Evolutionary conservation across 2,329 filamentous ascomycete genomes (phyloP).

Genomic region (Metarhizium rileyi): DNA sequence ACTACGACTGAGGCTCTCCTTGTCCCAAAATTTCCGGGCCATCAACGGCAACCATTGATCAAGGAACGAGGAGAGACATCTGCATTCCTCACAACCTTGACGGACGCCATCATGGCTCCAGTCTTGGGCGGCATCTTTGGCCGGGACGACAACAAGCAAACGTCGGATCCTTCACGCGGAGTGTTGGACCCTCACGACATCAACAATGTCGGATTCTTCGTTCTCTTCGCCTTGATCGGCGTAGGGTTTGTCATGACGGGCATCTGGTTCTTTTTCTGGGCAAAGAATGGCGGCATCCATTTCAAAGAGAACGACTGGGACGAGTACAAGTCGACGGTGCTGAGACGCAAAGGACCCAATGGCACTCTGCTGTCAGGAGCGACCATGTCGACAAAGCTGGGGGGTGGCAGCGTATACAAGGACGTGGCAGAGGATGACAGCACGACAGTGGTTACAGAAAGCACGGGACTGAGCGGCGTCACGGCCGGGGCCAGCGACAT

Average conservation of each 20-base stretch:
- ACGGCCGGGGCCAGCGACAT: constrained; percentile 49
- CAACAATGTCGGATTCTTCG: constrained; percentile 66
- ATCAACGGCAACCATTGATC: not conserved
- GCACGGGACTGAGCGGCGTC: constrained; percentile 41
- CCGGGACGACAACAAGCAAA: constrained; percentile 14
- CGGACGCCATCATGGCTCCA: constrained; percentile 29
- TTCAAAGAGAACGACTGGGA: constrained; percentile 88
- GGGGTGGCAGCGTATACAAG: constrained; percentile 79
- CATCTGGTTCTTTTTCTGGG: constrained; percentile 99
- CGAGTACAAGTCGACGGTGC: constrained; percentile 92
- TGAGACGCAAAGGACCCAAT: constrained; percentile 81
- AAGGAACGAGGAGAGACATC: not conserved
- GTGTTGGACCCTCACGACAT: constrained; percentile 45
- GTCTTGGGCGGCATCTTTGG: constrained; percentile 32
- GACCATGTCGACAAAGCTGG: constrained; percentile 71
- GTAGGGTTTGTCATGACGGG: constrained; percentile 61
- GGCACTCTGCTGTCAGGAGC: constrained; percentile 77
- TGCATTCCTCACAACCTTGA: not conserved
- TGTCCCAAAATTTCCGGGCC: not conserved
- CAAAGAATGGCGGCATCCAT: constrained; percentile 87
- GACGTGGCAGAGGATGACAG: constrained; percentile 49
- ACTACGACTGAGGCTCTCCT: not conserved
- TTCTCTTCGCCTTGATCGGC: constrained; percentile 77
- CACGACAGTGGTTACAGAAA: constrained; percentile 36
- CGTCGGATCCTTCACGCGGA: constrained; percentile 33